Percentiles rank a stretch among this genome's conserved stretches.
Conservation (phyloP, 1,139 yeast genomes). For the Sugiyamaella neomexicana region DNA sequence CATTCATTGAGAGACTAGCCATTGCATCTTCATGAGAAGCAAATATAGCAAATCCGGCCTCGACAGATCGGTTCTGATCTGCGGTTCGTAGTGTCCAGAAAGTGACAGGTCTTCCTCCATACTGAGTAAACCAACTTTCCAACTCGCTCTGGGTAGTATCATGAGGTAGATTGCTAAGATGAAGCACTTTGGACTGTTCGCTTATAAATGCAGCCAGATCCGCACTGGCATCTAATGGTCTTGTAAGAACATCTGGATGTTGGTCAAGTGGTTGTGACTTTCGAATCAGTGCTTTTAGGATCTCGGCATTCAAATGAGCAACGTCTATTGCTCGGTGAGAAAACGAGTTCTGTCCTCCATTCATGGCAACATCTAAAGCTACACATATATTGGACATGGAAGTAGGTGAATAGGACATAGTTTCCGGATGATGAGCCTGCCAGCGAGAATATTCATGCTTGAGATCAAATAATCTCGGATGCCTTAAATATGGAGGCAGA, state of each 20-base stretch:
- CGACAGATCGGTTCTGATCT: slow-evolving; percentile 50
- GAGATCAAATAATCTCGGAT: slow-evolving; percentile 75
- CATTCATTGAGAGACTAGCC: slow-evolving; percentile 75
- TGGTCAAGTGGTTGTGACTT: slow-evolving; percentile 57
- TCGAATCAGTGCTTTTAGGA: slow-evolving; percentile 53
- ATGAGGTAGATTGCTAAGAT: slow-evolving; percentile 70
- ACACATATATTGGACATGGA: slow-evolving; percentile 55
- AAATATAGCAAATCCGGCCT: slow-evolving; percentile 83
- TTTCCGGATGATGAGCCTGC: slow-evolving; percentile 67
- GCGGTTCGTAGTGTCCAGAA: slow-evolving; percentile 79
- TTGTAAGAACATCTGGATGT: slow-evolving; percentile 58
- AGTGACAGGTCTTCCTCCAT: slow-evolving; percentile 82
- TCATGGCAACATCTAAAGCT: slow-evolving; percentile 53
- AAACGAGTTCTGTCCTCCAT: slow-evolving; percentile 24
- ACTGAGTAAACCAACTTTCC: slow-evolving; percentile 88
- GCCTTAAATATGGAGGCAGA: slow-evolving; percentile 73
- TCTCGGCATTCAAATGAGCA: slow-evolving; percentile 45
- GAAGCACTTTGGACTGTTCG: slow-evolving; percentile 78
- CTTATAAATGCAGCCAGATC: slow-evolving; percentile 67
- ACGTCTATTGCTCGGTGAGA: slow-evolving; percentile 38
- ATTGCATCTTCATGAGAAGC: slow-evolving; percentile 83
- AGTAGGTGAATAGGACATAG: slow-evolving; percentile 52
- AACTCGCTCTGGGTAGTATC: slow-evolving; percentile 90
- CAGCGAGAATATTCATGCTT: slow-evolving; percentile 70
- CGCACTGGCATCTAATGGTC: slow-evolving; percentile 71